These are phyloP conservation scores for Ulmus americana DNA, from an alignment of 331 rosid species.

Conservation along the genomic window DNA sequence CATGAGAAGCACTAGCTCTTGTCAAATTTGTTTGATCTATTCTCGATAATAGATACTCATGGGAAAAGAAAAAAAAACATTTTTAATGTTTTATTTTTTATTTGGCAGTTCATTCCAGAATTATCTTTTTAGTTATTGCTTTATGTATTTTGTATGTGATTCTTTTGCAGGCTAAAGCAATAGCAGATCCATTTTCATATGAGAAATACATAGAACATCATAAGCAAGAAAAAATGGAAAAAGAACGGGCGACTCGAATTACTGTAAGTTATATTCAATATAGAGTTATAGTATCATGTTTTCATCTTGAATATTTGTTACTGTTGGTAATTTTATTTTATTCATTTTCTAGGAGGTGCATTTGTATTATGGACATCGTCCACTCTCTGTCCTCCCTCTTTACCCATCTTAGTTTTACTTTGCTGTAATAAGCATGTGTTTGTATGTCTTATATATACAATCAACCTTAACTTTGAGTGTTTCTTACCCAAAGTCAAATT, in stretches of 20 bases:
- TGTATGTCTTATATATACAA: too few species aligned
- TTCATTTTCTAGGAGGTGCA: background rate
- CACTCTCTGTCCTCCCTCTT: background rate
- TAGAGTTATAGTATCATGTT: background rate
- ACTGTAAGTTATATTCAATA: constrained; percentile 38
- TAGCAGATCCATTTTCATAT: constrained; percentile 59
- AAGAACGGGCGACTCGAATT: constrained; percentile 72
- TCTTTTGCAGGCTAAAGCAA: constrained; percentile 66
- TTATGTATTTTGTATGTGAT: background rate
- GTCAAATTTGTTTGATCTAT: background rate
- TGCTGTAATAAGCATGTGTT: too few species aligned
- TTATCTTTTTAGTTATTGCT: background rate
- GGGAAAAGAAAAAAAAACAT: too few species aligned
- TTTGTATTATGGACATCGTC: background rate
- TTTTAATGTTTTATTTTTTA: background rate
- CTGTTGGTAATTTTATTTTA: background rate
- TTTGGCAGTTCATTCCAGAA: background rate
- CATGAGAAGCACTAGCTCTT: background rate
- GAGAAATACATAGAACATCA: constrained; percentile 55
- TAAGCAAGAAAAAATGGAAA: constrained; percentile 62
- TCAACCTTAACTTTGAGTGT: too few species aligned
- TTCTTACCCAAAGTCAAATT: too few species aligned
- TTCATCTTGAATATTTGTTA: background rate
- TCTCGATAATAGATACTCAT: background rate
- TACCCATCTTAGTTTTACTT: background rate